Evolutionary conservation across 2,329 filamentous ascomycete genomes (phyloP).

Genomic region (Sclerotinia spermophila): DNA sequence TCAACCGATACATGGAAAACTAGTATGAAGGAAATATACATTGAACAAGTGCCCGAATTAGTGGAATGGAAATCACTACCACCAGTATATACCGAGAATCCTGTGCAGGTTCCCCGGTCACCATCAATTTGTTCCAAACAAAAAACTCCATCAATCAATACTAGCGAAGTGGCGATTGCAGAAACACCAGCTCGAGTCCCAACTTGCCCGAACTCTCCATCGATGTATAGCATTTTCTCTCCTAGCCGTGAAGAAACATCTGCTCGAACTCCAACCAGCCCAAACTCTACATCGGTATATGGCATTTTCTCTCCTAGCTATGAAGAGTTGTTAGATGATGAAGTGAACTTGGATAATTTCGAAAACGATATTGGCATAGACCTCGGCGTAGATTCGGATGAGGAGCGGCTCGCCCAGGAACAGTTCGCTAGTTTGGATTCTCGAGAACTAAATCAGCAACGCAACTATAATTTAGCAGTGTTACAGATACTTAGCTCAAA

Average conservation of each 20-base stretch:
- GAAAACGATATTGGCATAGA: background rate
- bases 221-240: too few species aligned
- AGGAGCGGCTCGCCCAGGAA: background rate
- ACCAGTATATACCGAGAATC: too few species aligned
- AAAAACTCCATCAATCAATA: background rate
- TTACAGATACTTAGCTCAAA: background rate
- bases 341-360: background rate
- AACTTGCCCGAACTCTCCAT: too few species aligned
- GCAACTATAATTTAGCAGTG: background rate
- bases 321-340: background rate
- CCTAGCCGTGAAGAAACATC: too few species aligned
- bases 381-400: background rate
- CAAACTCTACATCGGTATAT: background rate
- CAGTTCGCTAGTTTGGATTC: background rate
- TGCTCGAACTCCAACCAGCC: background rate
- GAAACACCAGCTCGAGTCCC: background rate
- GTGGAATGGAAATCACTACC: too few species aligned
- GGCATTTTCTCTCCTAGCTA: background rate
- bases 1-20: too few species aligned
- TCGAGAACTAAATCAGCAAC: conserved; percentile 4
- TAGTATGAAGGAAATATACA: too few species aligned
- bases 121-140: background rate
- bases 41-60: too few species aligned
- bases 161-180: background rate
- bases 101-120: background rate